Percentiles rank a stretch among this genome's conserved stretches.
Conservation (phyloP, 495 filamentous ascomycete genomes). For the Aspergillus baeticus region DNA sequence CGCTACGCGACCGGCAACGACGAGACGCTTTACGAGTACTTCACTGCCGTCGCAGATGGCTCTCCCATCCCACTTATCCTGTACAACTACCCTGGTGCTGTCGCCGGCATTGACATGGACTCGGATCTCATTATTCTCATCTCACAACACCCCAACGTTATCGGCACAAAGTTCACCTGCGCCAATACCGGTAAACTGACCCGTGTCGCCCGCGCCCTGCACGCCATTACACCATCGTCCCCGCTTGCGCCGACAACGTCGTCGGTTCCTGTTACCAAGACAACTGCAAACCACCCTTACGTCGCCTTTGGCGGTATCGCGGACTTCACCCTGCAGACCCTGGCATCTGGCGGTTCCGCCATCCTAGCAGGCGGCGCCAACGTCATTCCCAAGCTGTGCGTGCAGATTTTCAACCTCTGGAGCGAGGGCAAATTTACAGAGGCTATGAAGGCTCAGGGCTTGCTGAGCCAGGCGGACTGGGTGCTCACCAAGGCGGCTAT, state of each 20-base stretch:
- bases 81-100: slow-evolving; percentile 90
- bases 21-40: slow-evolving; percentile 73
- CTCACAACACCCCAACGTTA: slow-evolving; percentile 77
- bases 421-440: slow-evolving; percentile 68
- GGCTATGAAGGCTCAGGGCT: slow-evolving; percentile 69
- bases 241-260: slow-evolving; percentile 34
- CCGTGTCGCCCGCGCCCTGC: slow-evolving; percentile 72
- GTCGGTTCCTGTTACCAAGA: slow-evolving; percentile 30
- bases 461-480: slow-evolving; percentile 78
- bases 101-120: slow-evolving; percentile 91
- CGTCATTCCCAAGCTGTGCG: slow-evolving; percentile 78
- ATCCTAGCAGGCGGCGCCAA: slow-evolving; percentile 88
- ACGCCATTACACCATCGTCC: slow-evolving; percentile 63
- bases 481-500: slow-evolving; percentile 82
- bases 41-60: slow-evolving; percentile 69
- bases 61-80: slow-evolving; percentile 78
- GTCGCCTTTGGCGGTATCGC: slow-evolving; percentile 89
- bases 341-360: slow-evolving; percentile 75
- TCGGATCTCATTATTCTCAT: slow-evolving; percentile 81
- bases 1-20: slow-evolving; percentile 72
- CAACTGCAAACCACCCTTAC: slow-evolving; percentile 55
- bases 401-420: slow-evolving; percentile 79
- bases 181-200: slow-evolving; percentile 88
- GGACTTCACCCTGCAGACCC: slow-evolving; percentile 82
- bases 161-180: slow-evolving; percentile 90